A percentile compares a stretch with the other conserved stretches of the same genome.
Evolutionary conservation across 1,284 basidiomycete genomes (phyloP).

Genomic region (Tremellales sp.): DNA sequence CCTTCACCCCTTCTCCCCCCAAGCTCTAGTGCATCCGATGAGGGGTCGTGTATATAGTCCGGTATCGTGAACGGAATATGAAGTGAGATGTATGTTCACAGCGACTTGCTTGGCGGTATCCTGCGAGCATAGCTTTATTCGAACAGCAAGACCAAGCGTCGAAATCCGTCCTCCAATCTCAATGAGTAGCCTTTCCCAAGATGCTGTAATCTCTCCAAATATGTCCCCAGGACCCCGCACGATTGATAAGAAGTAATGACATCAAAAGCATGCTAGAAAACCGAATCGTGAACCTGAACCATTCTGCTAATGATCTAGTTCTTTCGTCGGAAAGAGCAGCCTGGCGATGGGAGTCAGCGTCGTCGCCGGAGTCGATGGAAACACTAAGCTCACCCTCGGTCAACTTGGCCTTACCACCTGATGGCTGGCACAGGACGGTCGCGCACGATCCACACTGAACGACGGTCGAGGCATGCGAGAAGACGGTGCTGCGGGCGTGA

Average conservation of each 20-base stretch:
- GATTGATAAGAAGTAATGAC: slow-evolving; percentile 1
- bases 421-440: slow-evolving; percentile 95
- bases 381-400: slow-evolving; percentile 78
- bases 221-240: too few relatives aligned
- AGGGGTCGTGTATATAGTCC: neutral
- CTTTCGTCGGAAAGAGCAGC: slow-evolving; percentile 53
- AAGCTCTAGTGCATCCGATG: slow-evolving; percentile 48
- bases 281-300: slow-evolving; percentile 1
- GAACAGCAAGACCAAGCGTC: too few relatives aligned
- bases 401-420: slow-evolving; percentile 96
- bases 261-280: slow-evolving; percentile 4
- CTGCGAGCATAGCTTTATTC: too few relatives aligned
- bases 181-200: too few relatives aligned
- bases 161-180: too few relatives aligned
- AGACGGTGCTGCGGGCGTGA: slow-evolving; percentile 42
- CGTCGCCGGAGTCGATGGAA: slow-evolving; percentile 1
- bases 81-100: too few relatives aligned
- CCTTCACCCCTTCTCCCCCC: slow-evolving; percentile 44
- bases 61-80: too few relatives aligned
- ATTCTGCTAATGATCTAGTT: slow-evolving; percentile 39
- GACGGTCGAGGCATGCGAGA: slow-evolving; percentile 53
- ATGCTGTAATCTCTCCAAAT: too few relatives aligned
- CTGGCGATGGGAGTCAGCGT: slow-evolving; percentile 18
- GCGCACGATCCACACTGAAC: slow-evolving; percentile 81
- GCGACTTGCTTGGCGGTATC: too few relatives aligned